Percentiles rank a stretch among this genome's conserved stretches.
These are phyloP conservation scores for Trichoderma brevicompactum DNA, from an alignment of 2,329 filamentous ascomycete genomes.

Conservation along the genomic window DNA sequence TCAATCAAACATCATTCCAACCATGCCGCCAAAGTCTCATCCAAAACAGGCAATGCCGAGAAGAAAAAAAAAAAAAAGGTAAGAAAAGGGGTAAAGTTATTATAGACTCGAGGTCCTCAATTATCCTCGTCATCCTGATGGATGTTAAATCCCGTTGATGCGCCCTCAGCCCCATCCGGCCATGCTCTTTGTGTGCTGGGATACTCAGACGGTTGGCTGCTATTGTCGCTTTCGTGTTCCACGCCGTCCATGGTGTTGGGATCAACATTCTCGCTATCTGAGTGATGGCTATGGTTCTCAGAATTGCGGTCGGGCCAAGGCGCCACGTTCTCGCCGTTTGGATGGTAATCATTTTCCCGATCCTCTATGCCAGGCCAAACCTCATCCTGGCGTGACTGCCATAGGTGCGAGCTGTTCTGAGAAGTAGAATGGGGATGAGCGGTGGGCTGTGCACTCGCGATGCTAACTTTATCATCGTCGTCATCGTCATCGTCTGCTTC, in stretches of 20 bases:
- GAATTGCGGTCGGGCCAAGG: neutral
- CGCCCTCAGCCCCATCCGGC: constrained; percentile 37
- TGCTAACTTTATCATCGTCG: constrained; percentile 34
- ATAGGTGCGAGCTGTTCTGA: constrained; percentile 37
- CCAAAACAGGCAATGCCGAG: neutral
- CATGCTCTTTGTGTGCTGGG: constrained; percentile 55
- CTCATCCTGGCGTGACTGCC: constrained; percentile 56
- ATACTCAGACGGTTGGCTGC: constrained; percentile 61
- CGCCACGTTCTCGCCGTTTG: constrained; percentile 54
- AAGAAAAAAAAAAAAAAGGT: neutral
- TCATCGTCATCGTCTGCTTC: constrained; percentile 32
- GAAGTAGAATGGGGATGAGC: constrained; percentile 34
- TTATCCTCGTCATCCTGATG: constrained; percentile 44
- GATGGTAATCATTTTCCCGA: constrained; percentile 45
- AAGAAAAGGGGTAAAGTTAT: neutral
- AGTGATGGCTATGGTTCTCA: constrained; percentile 37
- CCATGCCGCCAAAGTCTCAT: neutral
- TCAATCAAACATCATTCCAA: neutral
- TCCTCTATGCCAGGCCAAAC: constrained; percentile 63
- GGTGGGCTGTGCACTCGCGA: constrained; percentile 35
- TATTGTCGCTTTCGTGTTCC: constrained; percentile 45
- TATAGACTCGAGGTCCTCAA: neutral
- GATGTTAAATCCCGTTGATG: constrained; percentile 43
- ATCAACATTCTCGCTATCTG: constrained; percentile 58
- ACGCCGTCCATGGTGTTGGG: constrained; percentile 40